Percentiles rank a stretch among this genome's conserved stretches.
Conservation (phyloP, 192 early-diverging fungal genomes). For the Coemansia guatemalensis region DNA sequence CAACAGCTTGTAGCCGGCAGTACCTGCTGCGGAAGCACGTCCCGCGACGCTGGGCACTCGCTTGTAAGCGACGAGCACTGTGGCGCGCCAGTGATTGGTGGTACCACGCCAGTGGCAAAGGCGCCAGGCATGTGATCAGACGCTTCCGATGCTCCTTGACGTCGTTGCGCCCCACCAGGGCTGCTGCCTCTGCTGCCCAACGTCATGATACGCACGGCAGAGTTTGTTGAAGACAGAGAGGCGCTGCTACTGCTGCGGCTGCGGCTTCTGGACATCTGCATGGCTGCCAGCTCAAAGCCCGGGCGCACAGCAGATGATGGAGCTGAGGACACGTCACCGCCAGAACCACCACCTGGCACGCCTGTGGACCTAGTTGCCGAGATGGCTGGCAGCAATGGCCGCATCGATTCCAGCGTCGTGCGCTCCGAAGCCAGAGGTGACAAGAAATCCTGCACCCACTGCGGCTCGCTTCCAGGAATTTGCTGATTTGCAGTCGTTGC, state of each 20-base stretch:
- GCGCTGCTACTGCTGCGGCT: constrained; percentile 9
- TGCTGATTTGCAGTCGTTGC: constrained; percentile 2
- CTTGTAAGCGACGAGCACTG: constrained; percentile 4
- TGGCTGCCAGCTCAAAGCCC: constrained; percentile 6
- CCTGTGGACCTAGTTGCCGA: not conserved
- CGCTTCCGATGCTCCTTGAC: not conserved
- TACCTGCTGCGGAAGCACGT: constrained; percentile 21
- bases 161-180: not conserved
- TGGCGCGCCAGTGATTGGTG: constrained; percentile 2
- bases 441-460: constrained; percentile 35
- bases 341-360: not conserved
- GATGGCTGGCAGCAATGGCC: constrained; percentile 2
- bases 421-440: constrained; percentile 17
- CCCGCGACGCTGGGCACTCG: not conserved
- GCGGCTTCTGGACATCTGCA: not conserved
- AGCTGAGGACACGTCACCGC: not conserved
- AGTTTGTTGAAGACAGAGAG: not conserved
- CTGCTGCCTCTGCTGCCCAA: not conserved
- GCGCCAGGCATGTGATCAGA: not conserved
- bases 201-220: not conserved
- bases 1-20: constrained; percentile 31
- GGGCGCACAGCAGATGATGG: not conserved
- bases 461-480: constrained; percentile 10
- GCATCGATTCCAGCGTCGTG: constrained; percentile 1
- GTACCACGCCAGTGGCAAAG: constrained; percentile 16